These are phyloP conservation scores for Pharus latifolius DNA, from an alignment of 176 grass and related monocot genomes.

Conservation along the genomic window DNA sequence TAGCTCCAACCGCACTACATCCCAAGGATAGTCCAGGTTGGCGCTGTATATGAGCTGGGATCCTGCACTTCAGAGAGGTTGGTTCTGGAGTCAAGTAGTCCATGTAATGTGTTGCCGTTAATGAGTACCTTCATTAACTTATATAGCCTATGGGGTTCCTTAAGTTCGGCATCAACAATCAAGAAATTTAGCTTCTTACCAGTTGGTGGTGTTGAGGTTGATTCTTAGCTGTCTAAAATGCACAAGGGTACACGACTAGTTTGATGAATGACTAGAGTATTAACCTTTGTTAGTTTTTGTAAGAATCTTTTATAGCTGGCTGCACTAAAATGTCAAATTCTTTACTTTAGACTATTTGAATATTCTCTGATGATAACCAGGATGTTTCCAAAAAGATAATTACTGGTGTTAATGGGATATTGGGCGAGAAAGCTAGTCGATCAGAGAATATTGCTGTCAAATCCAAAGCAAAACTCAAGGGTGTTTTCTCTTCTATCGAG, in stretches of 20 bases:
- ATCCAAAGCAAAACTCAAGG: conserved; percentile 29
- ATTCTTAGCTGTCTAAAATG: too few species aligned
- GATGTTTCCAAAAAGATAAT: conserved; percentile 30
- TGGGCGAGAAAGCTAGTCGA: not conserved
- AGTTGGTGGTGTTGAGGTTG: too few species aligned
- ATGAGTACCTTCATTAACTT: too few species aligned
- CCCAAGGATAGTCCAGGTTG: too few species aligned
- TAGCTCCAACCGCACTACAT: too few species aligned
- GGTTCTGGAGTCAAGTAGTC: too few species aligned
- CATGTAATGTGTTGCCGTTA: too few species aligned
- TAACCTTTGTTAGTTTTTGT: not conserved
- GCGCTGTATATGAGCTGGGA: too few species aligned
- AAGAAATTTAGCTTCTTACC: too few species aligned
- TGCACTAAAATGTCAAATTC: not conserved
- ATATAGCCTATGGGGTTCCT: too few species aligned
- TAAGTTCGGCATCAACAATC: too few species aligned
- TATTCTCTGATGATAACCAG: conserved; percentile 2
- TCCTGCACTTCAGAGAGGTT: too few species aligned
- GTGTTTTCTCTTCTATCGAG: conserved; percentile 11
- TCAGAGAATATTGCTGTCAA: conserved; percentile 11
- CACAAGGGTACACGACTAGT: not conserved
- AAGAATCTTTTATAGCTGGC: not conserved
- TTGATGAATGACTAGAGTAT: not conserved
- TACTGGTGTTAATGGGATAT: not conserved
- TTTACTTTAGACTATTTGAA: not conserved